Conservation (phyloP, 306 rosid species). For the Lathyrus oleraceus region DNA sequence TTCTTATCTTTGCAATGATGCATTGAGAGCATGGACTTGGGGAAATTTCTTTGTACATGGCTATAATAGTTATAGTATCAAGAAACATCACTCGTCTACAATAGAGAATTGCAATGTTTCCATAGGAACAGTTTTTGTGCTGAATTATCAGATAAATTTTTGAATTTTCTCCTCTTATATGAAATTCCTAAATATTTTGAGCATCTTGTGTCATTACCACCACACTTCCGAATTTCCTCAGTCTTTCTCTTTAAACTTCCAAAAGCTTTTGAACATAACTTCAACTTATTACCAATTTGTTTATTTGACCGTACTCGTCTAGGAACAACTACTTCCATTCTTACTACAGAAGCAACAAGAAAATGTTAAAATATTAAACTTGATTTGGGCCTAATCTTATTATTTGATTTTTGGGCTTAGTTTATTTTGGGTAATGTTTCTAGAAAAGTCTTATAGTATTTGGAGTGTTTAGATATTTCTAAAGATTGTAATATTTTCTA, state of each 20-base stretch:
- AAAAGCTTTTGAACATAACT: slow-evolving; percentile 29
- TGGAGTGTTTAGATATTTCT: no score
- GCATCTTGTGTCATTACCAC: slow-evolving; percentile 8
- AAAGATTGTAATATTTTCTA: no score
- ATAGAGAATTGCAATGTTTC: slow-evolving; percentile 80
- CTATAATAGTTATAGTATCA: slow-evolving; percentile 24
- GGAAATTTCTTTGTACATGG: slow-evolving; percentile 11
- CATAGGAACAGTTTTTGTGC: slow-evolving; percentile 54
- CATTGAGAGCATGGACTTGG: no score
- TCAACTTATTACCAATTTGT: slow-evolving; percentile 19
- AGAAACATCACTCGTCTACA: slow-evolving; percentile 80
- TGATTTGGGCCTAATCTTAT: no score
- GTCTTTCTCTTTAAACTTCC: slow-evolving; percentile 33
- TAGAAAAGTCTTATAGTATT: no score
- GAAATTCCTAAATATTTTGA: slow-evolving; percentile 30
- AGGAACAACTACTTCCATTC: slow-evolving; percentile 50
- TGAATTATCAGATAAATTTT: slow-evolving; percentile 47
- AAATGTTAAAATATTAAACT: no score
- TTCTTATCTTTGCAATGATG: no score
- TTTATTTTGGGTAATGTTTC: no score
- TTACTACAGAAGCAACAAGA: slow-evolving; percentile 32
- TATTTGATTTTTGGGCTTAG: no score
- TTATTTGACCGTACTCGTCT: slow-evolving; percentile 29
- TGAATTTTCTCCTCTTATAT: slow-evolving; percentile 30
- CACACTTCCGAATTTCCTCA: slow-evolving; percentile 16